These are phyloP conservation scores for Podaxis mareebaensis DNA, from an alignment of 768 basidiomycete genomes.

Conservation along the genomic window DNA sequence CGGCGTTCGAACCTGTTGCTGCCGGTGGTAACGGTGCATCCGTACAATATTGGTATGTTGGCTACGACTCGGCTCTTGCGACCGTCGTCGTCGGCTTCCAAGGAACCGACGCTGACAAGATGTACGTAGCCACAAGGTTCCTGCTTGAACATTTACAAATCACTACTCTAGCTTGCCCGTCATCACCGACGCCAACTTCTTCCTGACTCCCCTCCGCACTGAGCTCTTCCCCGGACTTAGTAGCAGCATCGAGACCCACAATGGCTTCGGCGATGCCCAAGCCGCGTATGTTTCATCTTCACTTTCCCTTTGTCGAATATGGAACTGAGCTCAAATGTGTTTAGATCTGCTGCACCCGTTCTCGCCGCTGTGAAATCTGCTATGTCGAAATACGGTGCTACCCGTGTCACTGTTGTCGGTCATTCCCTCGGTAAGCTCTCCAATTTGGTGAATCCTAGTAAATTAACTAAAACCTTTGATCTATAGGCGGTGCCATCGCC, in stretches of 20 bases:
- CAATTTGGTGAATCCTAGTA: not conserved
- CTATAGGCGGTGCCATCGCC: constrained; percentile 37
- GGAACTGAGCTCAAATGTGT: not conserved
- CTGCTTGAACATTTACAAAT: not conserved
- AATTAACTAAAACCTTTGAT: not conserved
- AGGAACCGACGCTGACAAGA: constrained; percentile 31
- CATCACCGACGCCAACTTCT: constrained; percentile 38
- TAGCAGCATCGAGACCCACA: constrained; percentile 39
- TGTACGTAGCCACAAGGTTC: constrained; percentile 25
- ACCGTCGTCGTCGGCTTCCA: constrained; percentile 39
- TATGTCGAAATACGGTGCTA: constrained; percentile 32
- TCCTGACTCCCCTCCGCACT: constrained; percentile 31
- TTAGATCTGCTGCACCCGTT: constrained; percentile 41
- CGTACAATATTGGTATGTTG: constrained; percentile 49
- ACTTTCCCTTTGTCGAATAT: not conserved
- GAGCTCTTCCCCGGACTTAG: constrained; percentile 46
- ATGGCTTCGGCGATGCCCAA: constrained; percentile 43
- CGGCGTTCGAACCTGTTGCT: constrained; percentile 46
- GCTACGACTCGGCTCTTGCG: constrained; percentile 37
- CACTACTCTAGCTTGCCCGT: constrained; percentile 30
- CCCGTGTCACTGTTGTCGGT: constrained; percentile 40
- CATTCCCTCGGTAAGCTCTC: constrained; percentile 38
- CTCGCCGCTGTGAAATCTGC: constrained; percentile 39
- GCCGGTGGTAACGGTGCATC: constrained; percentile 49
- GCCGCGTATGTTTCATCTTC: constrained; percentile 31